Evolutionary conservation across 495 filamentous ascomycete genomes (phyloP), one percentile per base, ranked within the genome.

Genomic region (Diplogelasinospora grovesii): DNA sequence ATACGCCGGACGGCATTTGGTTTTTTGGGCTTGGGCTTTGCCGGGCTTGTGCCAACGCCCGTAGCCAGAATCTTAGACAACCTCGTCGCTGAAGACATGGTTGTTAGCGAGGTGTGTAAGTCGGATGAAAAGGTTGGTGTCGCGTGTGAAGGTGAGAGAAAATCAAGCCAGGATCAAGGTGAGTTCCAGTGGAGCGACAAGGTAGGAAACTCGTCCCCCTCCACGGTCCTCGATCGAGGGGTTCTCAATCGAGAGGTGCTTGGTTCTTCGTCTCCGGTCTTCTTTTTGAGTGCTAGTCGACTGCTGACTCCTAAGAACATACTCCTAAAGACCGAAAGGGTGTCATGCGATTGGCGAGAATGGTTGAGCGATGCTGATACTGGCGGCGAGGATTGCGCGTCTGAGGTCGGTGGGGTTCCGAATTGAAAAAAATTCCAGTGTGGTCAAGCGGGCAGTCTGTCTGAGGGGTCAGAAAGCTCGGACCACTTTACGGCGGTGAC

Each of bases 381-480:
- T 59, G 58, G 53, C 32, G 50, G 47, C 24, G 41, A 40, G 36
- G 45, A 39, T 44, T 36, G 41, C 45, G 26, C 35, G 19, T 13
- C 28, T 11, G 27, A 41, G 26, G 13, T 27, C 27, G 6, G 16
- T 23, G 32, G 18, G 32, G 13, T 39, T 21, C 20, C 19, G 39
- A 13, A 41, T 26, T 5, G 15, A 43, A 40, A 42, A 36, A 50
- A 43, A 43, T 41, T 22, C 23, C 30, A 21, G 22, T 37, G 14
- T 60, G 41, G 57, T 43, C 54, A 42, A 60, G 57, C 46, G 54
- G 57, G 42, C n/a, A n/a, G n/a, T n/a, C n/a, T n/a, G 45, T 53
- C 39, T 28, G 50, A 43, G 36, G 41, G 39, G 24, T 29, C 11
- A 10, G 15, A 36, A 37, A 39, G 44, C 50, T 43, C 16, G 30